Evolutionary conservation across 2,329 filamentous ascomycete genomes (phyloP).

Genomic region (Epichloe coenophiala): DNA sequence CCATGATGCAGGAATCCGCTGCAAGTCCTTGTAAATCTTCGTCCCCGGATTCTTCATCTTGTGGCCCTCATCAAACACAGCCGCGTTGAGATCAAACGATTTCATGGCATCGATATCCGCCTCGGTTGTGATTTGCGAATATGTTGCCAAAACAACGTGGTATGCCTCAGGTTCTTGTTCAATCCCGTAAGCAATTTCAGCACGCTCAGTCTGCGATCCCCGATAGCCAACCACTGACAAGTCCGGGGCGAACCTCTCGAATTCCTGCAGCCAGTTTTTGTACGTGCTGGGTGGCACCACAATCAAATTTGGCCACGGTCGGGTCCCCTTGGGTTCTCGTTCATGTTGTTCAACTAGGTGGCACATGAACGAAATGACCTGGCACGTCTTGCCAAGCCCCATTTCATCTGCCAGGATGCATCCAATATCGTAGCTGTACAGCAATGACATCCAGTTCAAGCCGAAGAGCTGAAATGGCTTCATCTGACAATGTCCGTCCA

Average conservation of each 20-base stretch:
- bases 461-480: constrained; percentile 93
- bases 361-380: constrained; percentile 84
- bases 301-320: constrained; percentile 62
- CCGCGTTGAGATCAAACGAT: constrained; percentile 34
- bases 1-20: constrained; percentile 67
- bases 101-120: constrained; percentile 38
- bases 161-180: constrained; percentile 53
- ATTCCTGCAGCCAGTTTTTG: constrained; percentile 92
- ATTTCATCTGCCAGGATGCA: constrained; percentile 96
- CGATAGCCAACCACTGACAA: constrained; percentile 60
- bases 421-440: constrained; percentile 67
- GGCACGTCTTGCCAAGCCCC: constrained; percentile 92
- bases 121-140: constrained; percentile 41
- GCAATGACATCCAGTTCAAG: constrained; percentile 81
- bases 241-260: constrained; percentile 69
- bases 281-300: constrained; percentile 88
- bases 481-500: constrained; percentile 63
- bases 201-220: constrained; percentile 54
- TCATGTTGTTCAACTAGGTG: constrained; percentile 58
- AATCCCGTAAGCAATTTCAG: constrained; percentile 50
- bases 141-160: constrained; percentile 46
- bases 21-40: constrained; percentile 65
- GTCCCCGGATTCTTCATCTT: constrained; percentile 81
- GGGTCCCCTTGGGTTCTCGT: constrained; percentile 10
- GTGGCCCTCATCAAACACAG: constrained; percentile 90